These are phyloP conservation scores for Cytospora chrysosperma DNA, from an alignment of 2,329 filamentous ascomycete species.

Conservation along the genomic window DNA sequence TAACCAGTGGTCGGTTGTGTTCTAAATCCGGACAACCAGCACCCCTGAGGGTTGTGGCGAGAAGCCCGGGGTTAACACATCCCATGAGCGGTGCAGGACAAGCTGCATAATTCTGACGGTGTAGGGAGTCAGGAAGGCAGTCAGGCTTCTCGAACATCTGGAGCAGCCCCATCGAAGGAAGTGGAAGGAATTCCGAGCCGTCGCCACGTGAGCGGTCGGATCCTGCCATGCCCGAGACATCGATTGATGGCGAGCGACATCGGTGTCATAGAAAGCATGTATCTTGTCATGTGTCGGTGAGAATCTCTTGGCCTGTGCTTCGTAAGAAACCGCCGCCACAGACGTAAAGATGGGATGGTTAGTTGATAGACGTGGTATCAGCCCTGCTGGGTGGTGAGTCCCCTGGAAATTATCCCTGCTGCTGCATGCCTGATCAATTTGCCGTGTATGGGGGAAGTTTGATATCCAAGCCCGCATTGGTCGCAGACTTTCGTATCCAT, in stretches of 20 bases:
- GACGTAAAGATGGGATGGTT: conserved; percentile 11
- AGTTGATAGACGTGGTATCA: conserved; percentile 15
- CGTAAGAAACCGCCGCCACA: conserved; percentile 6
- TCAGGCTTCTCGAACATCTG: conserved; percentile 16
- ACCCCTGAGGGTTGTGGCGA: background rate
- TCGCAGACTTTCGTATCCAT: background rate
- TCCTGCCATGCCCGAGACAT: conserved; percentile 7
- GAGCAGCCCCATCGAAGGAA: background rate
- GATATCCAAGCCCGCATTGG: background rate
- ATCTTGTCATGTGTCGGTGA: conserved; percentile 23
- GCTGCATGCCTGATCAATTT: conserved; percentile 5
- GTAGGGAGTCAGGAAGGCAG: conserved; percentile 6
- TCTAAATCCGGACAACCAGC: background rate
- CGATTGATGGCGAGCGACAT: conserved; percentile 16
- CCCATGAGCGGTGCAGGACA: conserved; percentile 10
- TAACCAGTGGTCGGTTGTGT: conserved; percentile 23
- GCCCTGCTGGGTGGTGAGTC: conserved; percentile 15
- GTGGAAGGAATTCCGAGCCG: conserved; percentile 6
- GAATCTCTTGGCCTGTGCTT: conserved; percentile 15
- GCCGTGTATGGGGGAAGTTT: background rate
- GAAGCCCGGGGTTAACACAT: background rate
- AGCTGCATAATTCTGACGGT: background rate
- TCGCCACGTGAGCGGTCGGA: conserved; percentile 10
- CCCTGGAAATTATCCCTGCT: conserved; percentile 18
- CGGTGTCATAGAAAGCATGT: conserved; percentile 8